Conservation (phyloP, 1,284 basidiomycete species). For the Irpex sp. region DNA sequence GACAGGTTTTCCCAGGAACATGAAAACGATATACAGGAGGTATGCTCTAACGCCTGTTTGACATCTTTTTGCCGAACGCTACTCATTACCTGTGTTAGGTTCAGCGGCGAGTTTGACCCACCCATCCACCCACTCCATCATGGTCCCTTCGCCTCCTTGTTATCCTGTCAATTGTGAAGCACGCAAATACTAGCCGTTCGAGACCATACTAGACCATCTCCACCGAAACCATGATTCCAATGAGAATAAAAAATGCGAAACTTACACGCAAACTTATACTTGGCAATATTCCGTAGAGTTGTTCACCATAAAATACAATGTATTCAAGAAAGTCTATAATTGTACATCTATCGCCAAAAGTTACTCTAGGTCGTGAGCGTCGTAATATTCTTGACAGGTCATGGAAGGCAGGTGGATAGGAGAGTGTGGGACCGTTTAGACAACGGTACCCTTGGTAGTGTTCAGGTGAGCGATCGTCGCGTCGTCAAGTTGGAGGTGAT, state of each 20-base stretch:
- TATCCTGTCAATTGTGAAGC: too few species aligned
- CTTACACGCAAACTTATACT: too few species aligned
- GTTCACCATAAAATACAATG: background rate
- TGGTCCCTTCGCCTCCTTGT: too few species aligned
- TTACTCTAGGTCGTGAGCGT: background rate
- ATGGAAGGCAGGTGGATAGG: background rate
- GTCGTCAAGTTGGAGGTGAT: conserved; percentile 52
- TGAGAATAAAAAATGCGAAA: too few species aligned
- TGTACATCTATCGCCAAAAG: background rate
- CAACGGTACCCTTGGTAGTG: conserved; percentile 50
- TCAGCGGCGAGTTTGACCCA: too few species aligned
- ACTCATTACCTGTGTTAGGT: too few species aligned
- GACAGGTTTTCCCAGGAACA: background rate
- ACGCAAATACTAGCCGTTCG: too few species aligned
- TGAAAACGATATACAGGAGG: background rate
- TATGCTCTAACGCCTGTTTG: background rate
- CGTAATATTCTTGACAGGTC: background rate
- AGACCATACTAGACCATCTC: too few species aligned
- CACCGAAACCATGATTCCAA: too few species aligned
- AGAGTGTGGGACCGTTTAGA: background rate
- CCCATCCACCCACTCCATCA: too few species aligned
- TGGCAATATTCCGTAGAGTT: background rate
- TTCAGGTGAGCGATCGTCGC: conserved; percentile 48
- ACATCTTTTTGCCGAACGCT: background rate
- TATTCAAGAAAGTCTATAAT: background rate